phyloP scores from a whole-genome alignment of 2,329 filamentous ascomycete species.

The Aspergillus luchuensis region DNA sequence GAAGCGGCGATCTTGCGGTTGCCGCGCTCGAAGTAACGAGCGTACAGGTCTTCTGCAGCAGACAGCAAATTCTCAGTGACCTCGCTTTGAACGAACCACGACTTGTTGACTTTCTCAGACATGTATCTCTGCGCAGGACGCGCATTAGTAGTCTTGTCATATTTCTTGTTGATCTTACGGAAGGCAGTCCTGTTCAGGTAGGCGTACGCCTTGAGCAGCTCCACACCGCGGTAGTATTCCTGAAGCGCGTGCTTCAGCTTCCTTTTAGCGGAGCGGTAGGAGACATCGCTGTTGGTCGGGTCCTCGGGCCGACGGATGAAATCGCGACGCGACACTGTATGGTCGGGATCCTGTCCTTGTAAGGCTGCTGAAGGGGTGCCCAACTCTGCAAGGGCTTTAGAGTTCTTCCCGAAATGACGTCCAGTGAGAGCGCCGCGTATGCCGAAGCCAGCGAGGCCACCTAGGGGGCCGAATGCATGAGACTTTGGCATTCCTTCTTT shows the following conservation, averaged over 20 bases:
- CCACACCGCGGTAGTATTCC: conserved; percentile 89
- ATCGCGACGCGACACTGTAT: conserved; percentile 46
- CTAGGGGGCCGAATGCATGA: conserved; percentile 29
- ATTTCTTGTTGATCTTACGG: conserved; percentile 98
- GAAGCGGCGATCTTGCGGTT: conserved; percentile 89
- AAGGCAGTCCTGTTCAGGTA: conserved; percentile 90
- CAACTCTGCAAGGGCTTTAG: conserved; percentile 51
- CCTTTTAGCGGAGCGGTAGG: conserved; percentile 83
- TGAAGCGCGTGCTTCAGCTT: conserved; percentile 90
- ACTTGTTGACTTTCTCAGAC: conserved; percentile 85
- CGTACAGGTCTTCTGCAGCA: conserved; percentile 85
- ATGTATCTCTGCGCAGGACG: conserved; percentile 78
- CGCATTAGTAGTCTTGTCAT: conserved; percentile 85
- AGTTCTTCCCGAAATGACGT: conserved; percentile 58
- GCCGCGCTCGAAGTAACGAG: conserved; percentile 89
- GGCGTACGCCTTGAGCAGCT: conserved; percentile 88
- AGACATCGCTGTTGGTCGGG: conserved; percentile 59
- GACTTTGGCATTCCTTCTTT: conserved; percentile 22
- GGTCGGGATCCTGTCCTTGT: conserved; percentile 31
- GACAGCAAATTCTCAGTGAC: conserved; percentile 78
- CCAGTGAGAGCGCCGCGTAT: conserved; percentile 48
- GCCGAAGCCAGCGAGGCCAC: conserved; percentile 28
- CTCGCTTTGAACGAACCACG: conserved; percentile 90
- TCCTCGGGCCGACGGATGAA: conserved; percentile 51
- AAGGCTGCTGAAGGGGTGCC: conserved; percentile 42